Percentiles rank a stretch among this genome's conserved stretches.
phyloP scores from a whole-genome alignment of 2,329 filamentous ascomycete species.

The Apiospora malaysiana region DNA sequence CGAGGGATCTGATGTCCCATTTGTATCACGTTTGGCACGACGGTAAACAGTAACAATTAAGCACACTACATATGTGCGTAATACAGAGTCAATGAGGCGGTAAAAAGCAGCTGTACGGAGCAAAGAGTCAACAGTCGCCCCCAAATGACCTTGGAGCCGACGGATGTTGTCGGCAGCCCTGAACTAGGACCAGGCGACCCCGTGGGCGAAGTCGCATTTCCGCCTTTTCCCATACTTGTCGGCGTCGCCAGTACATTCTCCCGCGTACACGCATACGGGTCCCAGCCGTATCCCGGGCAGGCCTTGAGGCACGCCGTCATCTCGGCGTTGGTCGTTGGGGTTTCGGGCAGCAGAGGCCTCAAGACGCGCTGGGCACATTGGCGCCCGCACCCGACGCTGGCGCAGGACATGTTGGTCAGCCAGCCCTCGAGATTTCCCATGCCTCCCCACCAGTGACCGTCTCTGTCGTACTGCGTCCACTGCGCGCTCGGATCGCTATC shows the following conservation, averaged over 20 bases:
- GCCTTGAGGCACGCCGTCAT: conserved; percentile 2
- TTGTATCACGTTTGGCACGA: too few relatives aligned
- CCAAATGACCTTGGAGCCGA: not conserved
- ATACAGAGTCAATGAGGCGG: not conserved
- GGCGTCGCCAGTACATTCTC: not conserved
- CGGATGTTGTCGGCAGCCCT: not conserved
- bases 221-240: not conserved
- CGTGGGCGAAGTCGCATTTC: not conserved
- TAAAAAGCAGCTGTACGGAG: not conserved
- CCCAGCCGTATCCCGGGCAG: not conserved
- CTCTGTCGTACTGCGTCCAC: not conserved
- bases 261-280: not conserved
- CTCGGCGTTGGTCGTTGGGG: not conserved
- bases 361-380: not conserved
- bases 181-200: not conserved
- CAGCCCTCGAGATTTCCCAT: not conserved
- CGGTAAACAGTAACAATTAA: too few relatives aligned
- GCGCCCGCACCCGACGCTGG: not conserved
- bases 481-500: not conserved
- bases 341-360: not conserved
- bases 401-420: not conserved
- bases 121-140: not conserved
- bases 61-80: too few relatives aligned
- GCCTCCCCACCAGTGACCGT: not conserved
- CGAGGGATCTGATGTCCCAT: too few relatives aligned